Base-by-base conservation (phyloP, 495 filamentous ascomycete genomes). In the Aspergillus taichungensis region DNA sequence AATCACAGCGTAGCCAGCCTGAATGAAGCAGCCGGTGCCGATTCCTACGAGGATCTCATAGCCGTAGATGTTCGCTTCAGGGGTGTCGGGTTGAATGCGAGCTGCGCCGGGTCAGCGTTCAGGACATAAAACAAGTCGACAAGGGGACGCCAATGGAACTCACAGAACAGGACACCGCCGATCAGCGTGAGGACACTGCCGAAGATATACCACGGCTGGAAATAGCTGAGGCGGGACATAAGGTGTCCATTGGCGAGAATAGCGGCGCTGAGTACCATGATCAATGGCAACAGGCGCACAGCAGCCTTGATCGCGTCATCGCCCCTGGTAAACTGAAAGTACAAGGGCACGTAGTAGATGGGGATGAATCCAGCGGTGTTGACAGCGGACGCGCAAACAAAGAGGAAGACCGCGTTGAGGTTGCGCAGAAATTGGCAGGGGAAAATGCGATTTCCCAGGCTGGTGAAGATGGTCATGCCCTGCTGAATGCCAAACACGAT, bases 311-410 rank as follows among this genome's bases (percentile, higher is more conserved):
- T 53, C 1, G 66, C 59, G 8, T 40, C 45, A 18, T 69, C 60
- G 7, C 65, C 69, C 12, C 48, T 51, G 5, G 61, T 55, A 45
- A 75, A 76, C 31, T 69, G 59, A 43, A 76, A 74, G 50, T 63
- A 72, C 9, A 78, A 50, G 8, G 71, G 72, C 13, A 76, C 57
- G 43, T 75, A 79, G 53, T 79, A 77, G 24, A 78, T 57, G 0
- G 60, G 42, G 11, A 69, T 38, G 32, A 63, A 72, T 28, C 59
- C 48, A 0, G 37, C 42, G 11, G 34, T 33, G 10, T 31, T 14
- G n/a, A 24, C 64, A 5, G 61, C 59, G 0, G 69, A 53, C 8
- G 63, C 68, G 18, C 56, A 47, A 11, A 57, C 35, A 51, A 72
- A 74, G 0, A 80, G 59, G 12, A 80, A 52, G 7, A 75, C 34